Evolutionary conservation across 192 early-diverging fungal genomes (phyloP).

Genomic region (Tieghemiomyces parasiticus): DNA sequence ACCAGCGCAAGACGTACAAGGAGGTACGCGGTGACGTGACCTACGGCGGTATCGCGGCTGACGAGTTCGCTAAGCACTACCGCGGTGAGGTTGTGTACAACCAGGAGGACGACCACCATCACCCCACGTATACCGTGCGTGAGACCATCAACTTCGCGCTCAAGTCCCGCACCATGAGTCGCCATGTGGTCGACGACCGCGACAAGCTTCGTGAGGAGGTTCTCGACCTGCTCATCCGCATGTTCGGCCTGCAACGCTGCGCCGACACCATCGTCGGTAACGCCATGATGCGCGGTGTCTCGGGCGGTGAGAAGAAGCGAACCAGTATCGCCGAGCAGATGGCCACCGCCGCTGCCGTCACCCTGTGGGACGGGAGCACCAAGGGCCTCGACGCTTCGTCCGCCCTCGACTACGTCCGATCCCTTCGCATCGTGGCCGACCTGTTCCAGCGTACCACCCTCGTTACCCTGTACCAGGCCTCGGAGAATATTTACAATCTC

Average conservation of each 20-base stretch:
- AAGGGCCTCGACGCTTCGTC: slow-evolving; percentile 67
- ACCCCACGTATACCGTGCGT: slow-evolving; percentile 60
- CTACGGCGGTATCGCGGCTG: slow-evolving; percentile 48
- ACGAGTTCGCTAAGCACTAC: slow-evolving; percentile 40
- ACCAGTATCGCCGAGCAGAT: slow-evolving; percentile 66
- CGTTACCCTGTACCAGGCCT: slow-evolving; percentile 57
- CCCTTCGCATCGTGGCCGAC: slow-evolving; percentile 56
- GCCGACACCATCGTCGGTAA: slow-evolving; percentile 47
- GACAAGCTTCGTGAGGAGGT: slow-evolving; percentile 31
- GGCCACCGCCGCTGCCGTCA: slow-evolving; percentile 39
- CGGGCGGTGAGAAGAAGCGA: slow-evolving; percentile 68
- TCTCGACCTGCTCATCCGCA: slow-evolving; percentile 34
- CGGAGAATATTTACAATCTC: slow-evolving; percentile 44
- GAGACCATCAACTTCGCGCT: slow-evolving; percentile 66
- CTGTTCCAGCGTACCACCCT: slow-evolving; percentile 46
- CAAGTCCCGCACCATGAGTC: slow-evolving; percentile 50
- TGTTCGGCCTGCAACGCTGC: slow-evolving; percentile 30
- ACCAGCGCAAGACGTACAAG: slow-evolving; percentile 36
- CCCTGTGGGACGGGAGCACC: slow-evolving; percentile 57
- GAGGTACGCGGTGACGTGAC: slow-evolving; percentile 38
- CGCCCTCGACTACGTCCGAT: slow-evolving; percentile 63
- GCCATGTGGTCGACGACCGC: slow-evolving; percentile 28
- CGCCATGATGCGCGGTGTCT: slow-evolving; percentile 60
- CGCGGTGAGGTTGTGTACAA: slow-evolving; percentile 66
- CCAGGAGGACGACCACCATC: slow-evolving; percentile 69